Evolutionary conservation across 108 stramenopile species (phyloP).

Genomic region (Skeletonema menzelii): DNA sequence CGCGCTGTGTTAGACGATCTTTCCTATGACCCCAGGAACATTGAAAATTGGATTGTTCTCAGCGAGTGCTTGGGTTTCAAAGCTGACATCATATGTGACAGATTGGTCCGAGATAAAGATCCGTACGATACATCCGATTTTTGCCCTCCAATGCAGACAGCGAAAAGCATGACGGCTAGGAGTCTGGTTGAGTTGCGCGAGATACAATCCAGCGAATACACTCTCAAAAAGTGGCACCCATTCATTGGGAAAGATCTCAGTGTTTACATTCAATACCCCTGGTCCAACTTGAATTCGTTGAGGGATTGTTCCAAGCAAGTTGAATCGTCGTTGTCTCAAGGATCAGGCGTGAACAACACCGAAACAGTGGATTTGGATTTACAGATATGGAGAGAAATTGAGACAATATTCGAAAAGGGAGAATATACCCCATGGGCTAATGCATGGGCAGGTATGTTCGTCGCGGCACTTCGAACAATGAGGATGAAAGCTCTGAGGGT

Average conservation of each 20-base stretch:
- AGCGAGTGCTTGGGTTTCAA: slow-evolving; percentile 72
- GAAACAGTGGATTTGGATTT: slow-evolving; percentile 9
- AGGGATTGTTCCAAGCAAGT: slow-evolving; percentile 47
- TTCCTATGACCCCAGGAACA: slow-evolving; percentile 58
- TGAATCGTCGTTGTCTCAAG: slow-evolving; percentile 11
- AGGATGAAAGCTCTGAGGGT: slow-evolving; percentile 58
- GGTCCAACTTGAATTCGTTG: slow-evolving; percentile 75
- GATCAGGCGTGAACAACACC: neutral
- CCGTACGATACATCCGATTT: slow-evolving; percentile 45
- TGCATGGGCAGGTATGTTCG: slow-evolving; percentile 86
- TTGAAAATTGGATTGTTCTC: slow-evolving; percentile 69
- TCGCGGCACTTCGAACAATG: slow-evolving; percentile 64
- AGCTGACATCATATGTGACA: slow-evolving; percentile 77
- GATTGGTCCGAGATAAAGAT: slow-evolving; percentile 53
- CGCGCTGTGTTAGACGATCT: slow-evolving; percentile 72
- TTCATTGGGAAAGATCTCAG: slow-evolving; percentile 62
- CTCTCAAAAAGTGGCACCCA: slow-evolving; percentile 41
- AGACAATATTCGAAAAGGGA: slow-evolving; percentile 40
- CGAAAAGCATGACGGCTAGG: slow-evolving; percentile 5
- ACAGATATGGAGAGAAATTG: slow-evolving; percentile 47
- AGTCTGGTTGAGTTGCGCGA: slow-evolving; percentile 43
- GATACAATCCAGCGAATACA: slow-evolving; percentile 44
- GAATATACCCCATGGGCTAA: slow-evolving; percentile 68
- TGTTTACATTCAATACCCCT: slow-evolving; percentile 59
- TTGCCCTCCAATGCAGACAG: slow-evolving; percentile 27